Conservation (phyloP, 225 moss, liverwort and hornwort genomes). For the Climacium dendroides region DNA sequence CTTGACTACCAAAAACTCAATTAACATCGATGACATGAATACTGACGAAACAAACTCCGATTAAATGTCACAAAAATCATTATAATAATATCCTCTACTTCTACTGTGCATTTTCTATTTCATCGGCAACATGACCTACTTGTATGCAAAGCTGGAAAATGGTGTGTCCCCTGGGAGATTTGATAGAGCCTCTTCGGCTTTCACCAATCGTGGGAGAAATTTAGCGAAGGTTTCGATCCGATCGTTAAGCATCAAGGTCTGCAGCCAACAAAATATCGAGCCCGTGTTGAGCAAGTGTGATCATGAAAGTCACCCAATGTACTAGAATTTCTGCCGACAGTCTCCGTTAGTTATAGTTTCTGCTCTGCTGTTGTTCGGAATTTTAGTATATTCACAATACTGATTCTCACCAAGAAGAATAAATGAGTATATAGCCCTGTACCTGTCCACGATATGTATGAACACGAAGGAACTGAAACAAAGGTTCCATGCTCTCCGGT, state of each 20-base stretch:
- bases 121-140: conserved; percentile 9
- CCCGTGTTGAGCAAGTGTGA: background rate
- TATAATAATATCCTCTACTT: background rate
- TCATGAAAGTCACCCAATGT: background rate
- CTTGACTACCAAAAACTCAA: background rate
- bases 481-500: conserved; percentile 54
- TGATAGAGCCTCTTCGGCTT: conserved; percentile 48
- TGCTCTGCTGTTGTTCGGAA: background rate
- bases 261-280: background rate
- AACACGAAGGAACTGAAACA: conserved; percentile 62
- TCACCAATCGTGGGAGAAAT: conserved; percentile 38
- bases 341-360: background rate
- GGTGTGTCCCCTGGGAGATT: conserved; percentile 39
- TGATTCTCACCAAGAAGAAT: background rate
- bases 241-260: conserved; percentile 77
- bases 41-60: background rate
- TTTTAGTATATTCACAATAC: background rate
- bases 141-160: conserved; percentile 36
- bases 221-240: conserved; percentile 36
- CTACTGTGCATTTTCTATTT: background rate
- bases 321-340: background rate
- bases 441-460: conserved; percentile 47
- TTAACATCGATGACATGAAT: background rate
- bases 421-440: background rate
- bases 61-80: background rate